These are phyloP conservation scores for Zygosaccharomyces sapae DNA, from an alignment of 1,139 yeast genomes.

Conservation along the genomic window DNA sequence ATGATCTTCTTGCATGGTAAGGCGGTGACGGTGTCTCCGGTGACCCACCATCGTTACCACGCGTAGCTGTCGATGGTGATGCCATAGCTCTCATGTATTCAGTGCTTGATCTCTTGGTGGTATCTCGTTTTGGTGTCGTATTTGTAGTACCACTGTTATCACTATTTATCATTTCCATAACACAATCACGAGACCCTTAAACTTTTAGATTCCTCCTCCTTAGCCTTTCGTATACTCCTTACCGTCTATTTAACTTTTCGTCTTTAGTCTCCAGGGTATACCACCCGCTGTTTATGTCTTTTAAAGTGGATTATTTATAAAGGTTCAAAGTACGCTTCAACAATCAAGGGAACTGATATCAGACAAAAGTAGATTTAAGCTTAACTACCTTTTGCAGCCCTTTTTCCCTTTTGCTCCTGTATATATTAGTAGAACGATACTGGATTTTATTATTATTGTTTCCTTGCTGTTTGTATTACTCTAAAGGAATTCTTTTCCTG, in stretches of 20 bases:
- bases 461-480: conserved; percentile 2
- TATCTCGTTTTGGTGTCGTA: conserved; percentile 15
- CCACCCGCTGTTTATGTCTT: too few relatives aligned
- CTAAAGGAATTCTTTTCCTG: conserved; percentile 5
- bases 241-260: too few relatives aligned
- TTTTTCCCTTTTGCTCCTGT: neutral
- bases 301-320: too few relatives aligned
- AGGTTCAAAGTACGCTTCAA: neutral
- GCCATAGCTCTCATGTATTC: conserved; percentile 18
- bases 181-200: neutral
- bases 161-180: conserved; percentile 10
- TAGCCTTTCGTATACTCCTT: too few relatives aligned
- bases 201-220: too few relatives aligned
- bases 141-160: conserved; percentile 11
- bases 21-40: conserved; percentile 28
- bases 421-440: neutral
- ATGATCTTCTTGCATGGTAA: conserved; percentile 19
- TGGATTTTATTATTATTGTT: neutral
- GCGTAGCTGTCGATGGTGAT: conserved; percentile 11
- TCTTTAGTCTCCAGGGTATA: neutral
- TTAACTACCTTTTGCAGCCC: neutral
- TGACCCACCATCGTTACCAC: conserved; percentile 14
- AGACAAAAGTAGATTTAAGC: neutral
- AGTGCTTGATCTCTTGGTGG: conserved; percentile 15
- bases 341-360: neutral